Percentiles rank a stretch among this genome's conserved stretches.
Conservation (phyloP, 2,329 filamentous ascomycete species). For the Fusarium succisae region DNA sequence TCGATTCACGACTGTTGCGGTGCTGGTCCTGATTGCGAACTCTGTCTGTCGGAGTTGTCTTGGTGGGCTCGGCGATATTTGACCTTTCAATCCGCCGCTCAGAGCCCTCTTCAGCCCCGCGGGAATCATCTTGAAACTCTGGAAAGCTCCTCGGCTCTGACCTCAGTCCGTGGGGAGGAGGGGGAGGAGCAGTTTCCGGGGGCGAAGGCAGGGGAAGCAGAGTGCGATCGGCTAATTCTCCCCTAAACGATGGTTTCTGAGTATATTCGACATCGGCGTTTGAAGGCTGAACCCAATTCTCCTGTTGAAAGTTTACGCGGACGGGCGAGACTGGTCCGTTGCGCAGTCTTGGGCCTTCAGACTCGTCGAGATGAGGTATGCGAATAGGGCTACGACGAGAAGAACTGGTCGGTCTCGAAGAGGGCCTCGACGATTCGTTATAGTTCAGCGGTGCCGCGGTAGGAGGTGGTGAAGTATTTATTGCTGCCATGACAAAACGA, state of each 20-base stretch:
- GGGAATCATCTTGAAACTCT: conserved; percentile 18
- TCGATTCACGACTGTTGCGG: conserved; percentile 63
- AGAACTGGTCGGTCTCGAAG: conserved; percentile 36
- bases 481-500: conserved; percentile 47
- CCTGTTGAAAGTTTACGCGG: conserved; percentile 62
- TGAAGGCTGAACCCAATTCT: conserved; percentile 62
- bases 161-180: conserved; percentile 40
- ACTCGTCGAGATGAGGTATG: conserved; percentile 37
- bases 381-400: conserved; percentile 50
- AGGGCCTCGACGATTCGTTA: conserved; percentile 14
- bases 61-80: conserved; percentile 40
- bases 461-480: conserved; percentile 48
- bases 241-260: conserved; percentile 40
- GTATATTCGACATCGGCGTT: conserved; percentile 61
- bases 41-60: conserved; percentile 46
- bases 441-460: conserved; percentile 44
- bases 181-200: conserved; percentile 49
- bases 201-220: conserved; percentile 32
- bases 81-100: conserved; percentile 9
- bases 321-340: conserved; percentile 66
- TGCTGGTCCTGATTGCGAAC: conserved; percentile 50
- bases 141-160: conserved; percentile 13
- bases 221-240: conserved; percentile 40
- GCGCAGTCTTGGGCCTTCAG: conserved; percentile 57
- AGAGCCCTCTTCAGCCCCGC: conserved; percentile 1